Percentiles rank a stretch among this genome's conserved stretches.
These are phyloP conservation scores for Fusarium anthophilum DNA, from an alignment of 2,329 filamentous ascomycete species.

Conservation along the genomic window DNA sequence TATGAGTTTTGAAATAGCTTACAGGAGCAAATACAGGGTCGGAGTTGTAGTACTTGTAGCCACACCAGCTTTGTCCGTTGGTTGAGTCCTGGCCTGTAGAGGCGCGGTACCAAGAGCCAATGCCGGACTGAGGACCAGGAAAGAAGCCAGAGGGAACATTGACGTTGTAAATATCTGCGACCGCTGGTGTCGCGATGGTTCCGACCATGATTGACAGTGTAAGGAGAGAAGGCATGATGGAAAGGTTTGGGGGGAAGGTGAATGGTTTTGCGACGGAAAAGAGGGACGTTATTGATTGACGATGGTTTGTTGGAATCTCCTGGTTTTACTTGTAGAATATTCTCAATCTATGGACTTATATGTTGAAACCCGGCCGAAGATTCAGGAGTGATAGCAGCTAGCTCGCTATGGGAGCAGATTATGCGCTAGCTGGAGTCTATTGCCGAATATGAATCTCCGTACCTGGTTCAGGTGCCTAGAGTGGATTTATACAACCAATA, in stretches of 20 bases:
- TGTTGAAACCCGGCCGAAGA: fast-evolving
- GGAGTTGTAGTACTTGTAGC: not conserved
- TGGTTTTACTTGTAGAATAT: fast-evolving
- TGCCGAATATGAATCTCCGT: not conserved
- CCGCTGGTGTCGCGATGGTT: not conserved
- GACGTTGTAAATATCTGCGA: not conserved
- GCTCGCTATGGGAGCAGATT: fast-evolving
- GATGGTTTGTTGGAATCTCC: fast-evolving
- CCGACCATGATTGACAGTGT: not conserved
- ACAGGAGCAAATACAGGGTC: not conserved
- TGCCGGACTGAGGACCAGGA: not conserved
- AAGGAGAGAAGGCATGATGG: not conserved
- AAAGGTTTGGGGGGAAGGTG: fast-evolving
- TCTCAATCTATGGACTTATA: no score
- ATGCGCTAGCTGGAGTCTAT: not conserved
- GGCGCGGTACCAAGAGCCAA: not conserved
- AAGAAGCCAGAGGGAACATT: not conserved
- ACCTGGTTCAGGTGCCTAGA: not conserved
- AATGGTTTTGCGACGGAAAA: not conserved
- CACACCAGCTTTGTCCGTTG: not conserved
- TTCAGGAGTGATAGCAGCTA: fast-evolving
- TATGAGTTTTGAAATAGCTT: fast-evolving
- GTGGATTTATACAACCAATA: not conserved
- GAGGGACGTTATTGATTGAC: not conserved
- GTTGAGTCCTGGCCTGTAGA: not conserved